Evolutionary conservation across 169 alveolate genomes (phyloP).

Genomic region (Plasmodium cynomolgi): DNA sequence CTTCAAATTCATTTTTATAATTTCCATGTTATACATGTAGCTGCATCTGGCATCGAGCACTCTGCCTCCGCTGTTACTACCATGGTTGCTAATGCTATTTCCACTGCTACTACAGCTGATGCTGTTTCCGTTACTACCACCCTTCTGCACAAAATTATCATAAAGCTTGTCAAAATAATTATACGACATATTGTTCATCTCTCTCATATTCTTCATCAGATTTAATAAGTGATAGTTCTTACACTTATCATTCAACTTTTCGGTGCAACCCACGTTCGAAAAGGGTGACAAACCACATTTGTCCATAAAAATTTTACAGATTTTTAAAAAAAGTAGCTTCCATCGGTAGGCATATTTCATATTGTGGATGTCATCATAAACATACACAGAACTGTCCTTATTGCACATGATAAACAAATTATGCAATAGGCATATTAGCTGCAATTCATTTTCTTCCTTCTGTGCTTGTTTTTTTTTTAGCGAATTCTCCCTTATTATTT

Average conservation of each 20-base stretch:
- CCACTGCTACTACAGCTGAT: not conserved
- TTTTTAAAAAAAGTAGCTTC: constrained; percentile 58
- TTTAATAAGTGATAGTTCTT: not conserved
- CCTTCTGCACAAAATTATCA: not conserved
- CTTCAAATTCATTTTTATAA: constrained; percentile 61
- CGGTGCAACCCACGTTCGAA: not conserved
- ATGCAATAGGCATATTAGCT: constrained; percentile 9
- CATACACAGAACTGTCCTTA: constrained; percentile 1
- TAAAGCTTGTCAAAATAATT: constrained; percentile 62
- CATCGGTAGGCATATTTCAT: constrained; percentile 24
- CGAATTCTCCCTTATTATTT: constrained; percentile 26
- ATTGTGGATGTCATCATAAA: constrained; percentile 42
- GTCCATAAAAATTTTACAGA: constrained; percentile 4
- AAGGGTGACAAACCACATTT: not conserved
- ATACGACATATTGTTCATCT: constrained; percentile 32
- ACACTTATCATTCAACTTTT: not conserved
- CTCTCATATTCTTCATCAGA: constrained; percentile 10
- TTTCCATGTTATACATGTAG: constrained; percentile 42
- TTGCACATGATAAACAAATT: constrained; percentile 36
- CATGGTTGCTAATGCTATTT: not conserved
- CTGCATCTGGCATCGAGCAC: not conserved
- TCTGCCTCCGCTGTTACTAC: constrained; percentile 9
- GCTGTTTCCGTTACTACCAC: not conserved
- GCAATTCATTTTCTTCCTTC: constrained; percentile 37
- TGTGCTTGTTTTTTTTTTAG: not conserved